Conservation (phyloP, 163 green algal genomes). For the Scenedesmus sp. region DNA sequence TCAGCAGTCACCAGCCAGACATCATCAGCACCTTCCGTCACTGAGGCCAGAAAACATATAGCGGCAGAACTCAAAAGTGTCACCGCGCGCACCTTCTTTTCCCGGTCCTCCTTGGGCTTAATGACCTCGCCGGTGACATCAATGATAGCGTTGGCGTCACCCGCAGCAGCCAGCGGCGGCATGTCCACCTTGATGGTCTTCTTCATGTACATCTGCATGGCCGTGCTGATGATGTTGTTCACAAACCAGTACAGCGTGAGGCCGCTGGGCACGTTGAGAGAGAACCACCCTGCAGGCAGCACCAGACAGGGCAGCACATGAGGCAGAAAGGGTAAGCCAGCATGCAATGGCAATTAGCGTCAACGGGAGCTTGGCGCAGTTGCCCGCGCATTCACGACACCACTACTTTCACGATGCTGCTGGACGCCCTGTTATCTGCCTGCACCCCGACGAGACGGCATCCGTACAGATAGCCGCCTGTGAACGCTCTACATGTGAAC, state of each 20-base stretch:
- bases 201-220: constrained; percentile 81
- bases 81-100: constrained; percentile 62
- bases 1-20: not conserved
- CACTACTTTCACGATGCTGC: not conserved
- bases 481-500: too few relatives aligned
- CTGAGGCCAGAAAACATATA: not conserved
- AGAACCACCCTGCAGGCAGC: constrained; percentile 91
- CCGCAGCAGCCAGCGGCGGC: constrained; percentile 33
- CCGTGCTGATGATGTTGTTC: constrained; percentile 97
- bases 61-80: not conserved
- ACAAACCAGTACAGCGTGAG: constrained; percentile 99
- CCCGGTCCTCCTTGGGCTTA: constrained; percentile 69
- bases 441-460: too few relatives aligned
- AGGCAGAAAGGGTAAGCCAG: not conserved
- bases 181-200: constrained; percentile 53
- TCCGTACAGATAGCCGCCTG: too few relatives aligned
- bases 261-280: constrained; percentile 96
- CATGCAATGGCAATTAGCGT: not conserved
- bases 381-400: not conserved
- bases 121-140: constrained; percentile 47
- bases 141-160: constrained; percentile 11
- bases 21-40: not conserved
- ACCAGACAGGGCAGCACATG: constrained; percentile 10
- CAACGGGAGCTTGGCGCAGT: not conserved
- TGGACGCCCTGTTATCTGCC: not conserved